Percentiles rank a stretch among this genome's conserved stretches.
Conservation (phyloP, 2,329 filamentous ascomycete species). For the Phialocephala subalpina region DNA sequence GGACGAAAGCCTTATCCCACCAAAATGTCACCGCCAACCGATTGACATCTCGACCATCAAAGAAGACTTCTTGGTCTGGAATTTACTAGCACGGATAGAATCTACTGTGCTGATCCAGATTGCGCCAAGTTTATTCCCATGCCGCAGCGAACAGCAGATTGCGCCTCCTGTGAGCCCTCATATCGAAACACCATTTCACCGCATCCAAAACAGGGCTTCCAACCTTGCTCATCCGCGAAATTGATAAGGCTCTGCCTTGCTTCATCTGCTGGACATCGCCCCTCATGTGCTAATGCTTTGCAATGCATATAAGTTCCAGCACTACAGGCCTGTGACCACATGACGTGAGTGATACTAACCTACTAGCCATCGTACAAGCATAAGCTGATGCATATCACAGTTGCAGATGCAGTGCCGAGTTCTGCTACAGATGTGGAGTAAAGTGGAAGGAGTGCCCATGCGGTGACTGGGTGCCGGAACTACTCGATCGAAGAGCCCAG, state of each 20-base stretch:
- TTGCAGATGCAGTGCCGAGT: constrained; percentile 34
- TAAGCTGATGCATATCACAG: constrained; percentile 28
- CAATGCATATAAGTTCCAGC: constrained; percentile 33
- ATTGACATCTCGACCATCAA: constrained; percentile 35
- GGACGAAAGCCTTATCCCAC: constrained; percentile 36
- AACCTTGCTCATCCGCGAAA: constrained; percentile 30
- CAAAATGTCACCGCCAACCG: constrained; percentile 33
- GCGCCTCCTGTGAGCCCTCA: constrained; percentile 27
- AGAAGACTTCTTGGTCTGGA: constrained; percentile 33
- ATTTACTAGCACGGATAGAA: constrained; percentile 35
- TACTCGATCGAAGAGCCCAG: constrained; percentile 34
- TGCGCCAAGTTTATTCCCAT: constrained; percentile 33
- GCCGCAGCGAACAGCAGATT: constrained; percentile 21
- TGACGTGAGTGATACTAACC: constrained; percentile 31
- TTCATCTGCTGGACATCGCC: constrained; percentile 28
- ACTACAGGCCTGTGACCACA: constrained; percentile 33
- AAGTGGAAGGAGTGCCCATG: constrained; percentile 37
- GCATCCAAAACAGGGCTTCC: constrained; percentile 30
- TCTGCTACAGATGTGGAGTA: constrained; percentile 36
- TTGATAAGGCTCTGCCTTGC: constrained; percentile 26
- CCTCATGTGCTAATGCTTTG: constrained; percentile 31
- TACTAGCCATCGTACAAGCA: constrained; percentile 18
- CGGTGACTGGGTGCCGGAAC: constrained; percentile 33
- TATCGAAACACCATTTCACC: constrained; percentile 30
- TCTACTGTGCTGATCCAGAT: constrained; percentile 33